Evolutionary conservation across 257 asterid species (phyloP).

Genomic region (Nicotiana noctiflora): DNA sequence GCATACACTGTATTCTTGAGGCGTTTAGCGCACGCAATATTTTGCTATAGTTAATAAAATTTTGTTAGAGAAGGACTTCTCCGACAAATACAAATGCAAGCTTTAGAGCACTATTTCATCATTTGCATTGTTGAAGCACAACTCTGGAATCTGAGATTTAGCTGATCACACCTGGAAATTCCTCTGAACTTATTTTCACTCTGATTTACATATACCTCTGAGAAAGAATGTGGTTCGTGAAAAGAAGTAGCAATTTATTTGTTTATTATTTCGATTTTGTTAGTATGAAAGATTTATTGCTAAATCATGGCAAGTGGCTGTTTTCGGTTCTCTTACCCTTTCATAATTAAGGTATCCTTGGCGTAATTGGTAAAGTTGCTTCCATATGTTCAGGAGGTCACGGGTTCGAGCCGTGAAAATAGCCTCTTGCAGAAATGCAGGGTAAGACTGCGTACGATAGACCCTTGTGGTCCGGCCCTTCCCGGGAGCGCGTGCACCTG

Average conservation of each 20-base stretch:
- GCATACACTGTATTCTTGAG: not conserved
- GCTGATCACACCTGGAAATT: not conserved
- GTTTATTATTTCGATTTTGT: not conserved
- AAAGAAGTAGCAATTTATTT: not conserved
- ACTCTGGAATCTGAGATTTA: conserved; percentile 1
- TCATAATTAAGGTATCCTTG: too few species aligned
- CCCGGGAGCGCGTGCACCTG: too few species aligned
- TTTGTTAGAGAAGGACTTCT: not conserved
- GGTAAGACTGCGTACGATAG: too few species aligned
- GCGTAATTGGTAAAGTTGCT: too few species aligned
- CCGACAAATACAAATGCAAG: not conserved
- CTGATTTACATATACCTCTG: not conserved
- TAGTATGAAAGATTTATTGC: conserved; percentile 1
- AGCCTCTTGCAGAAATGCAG: too few species aligned
- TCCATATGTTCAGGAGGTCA: too few species aligned
- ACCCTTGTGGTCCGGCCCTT: too few species aligned
- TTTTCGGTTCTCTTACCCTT: not conserved
- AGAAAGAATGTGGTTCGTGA: not conserved
- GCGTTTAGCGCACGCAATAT: conserved; percentile 1
- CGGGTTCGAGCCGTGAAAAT: too few species aligned
- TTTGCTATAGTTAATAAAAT: not conserved
- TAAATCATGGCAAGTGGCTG: not conserved
- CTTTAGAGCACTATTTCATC: not conserved
- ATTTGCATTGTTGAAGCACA: not conserved
- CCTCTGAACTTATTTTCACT: not conserved